These are phyloP conservation scores for Aphanoascus verrucosus DNA, from an alignment of 2,329 filamentous ascomycete genomes.

Conservation along the genomic window DNA sequence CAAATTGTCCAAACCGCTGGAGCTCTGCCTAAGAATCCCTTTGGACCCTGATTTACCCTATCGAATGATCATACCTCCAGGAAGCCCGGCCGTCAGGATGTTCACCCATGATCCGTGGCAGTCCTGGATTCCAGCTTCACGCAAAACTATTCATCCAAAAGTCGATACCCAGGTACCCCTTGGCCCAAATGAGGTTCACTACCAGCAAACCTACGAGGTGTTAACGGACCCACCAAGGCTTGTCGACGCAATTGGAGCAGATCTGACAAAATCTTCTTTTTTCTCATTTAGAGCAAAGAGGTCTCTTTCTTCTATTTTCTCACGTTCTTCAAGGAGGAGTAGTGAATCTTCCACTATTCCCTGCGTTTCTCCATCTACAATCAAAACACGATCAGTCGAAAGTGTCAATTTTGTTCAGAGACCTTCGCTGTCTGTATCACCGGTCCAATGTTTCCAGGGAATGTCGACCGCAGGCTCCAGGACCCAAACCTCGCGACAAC, in stretches of 20 bases:
- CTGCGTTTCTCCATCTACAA: neutral
- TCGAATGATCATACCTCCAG: neutral
- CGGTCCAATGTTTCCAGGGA: neutral
- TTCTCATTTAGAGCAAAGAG: neutral
- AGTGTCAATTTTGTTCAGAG: neutral
- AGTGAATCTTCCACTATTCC: slow-evolving; percentile 3
- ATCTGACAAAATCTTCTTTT: neutral
- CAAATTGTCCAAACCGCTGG: neutral
- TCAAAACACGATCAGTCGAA: neutral
- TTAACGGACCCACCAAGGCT: neutral
- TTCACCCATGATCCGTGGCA: neutral
- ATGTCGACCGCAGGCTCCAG: neutral
- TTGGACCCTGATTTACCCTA: neutral
- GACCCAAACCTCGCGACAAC: neutral
- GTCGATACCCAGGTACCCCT: neutral
- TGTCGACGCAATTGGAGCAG: neutral
- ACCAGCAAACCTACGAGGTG: neutral
- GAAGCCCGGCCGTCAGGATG: neutral
- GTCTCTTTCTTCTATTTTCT: slow-evolving; percentile 1
- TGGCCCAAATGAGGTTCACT: neutral
- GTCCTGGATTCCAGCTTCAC: neutral
- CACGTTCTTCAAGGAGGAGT: neutral
- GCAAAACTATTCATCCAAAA: neutral
- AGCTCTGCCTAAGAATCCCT: slow-evolving; percentile 1
- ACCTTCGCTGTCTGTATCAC: neutral